Base-by-base conservation (phyloP, 192 early-diverging fungal genomes). In the Coemansia sp. region DNA sequence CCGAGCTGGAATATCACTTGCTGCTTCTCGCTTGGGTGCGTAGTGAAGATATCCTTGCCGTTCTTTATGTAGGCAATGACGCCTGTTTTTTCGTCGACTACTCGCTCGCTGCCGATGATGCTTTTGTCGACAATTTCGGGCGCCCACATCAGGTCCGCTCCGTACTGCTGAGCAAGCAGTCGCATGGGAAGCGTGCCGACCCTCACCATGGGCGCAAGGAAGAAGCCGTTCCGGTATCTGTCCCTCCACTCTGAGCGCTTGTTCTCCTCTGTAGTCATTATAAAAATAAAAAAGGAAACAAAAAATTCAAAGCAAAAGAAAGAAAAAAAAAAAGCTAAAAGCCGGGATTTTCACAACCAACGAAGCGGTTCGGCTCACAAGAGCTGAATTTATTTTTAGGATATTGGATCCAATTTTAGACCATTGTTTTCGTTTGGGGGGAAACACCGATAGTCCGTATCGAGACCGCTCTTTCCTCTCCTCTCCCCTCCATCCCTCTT, bases 161-260 rank as follows among this genome's bases (percentile, higher is more conserved):
- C 95, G 64, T 96, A 93, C 54, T 90, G 80, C 17, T 96, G 83
- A 5, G 94, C 89, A 64, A 96, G 63, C 45, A 96, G 77, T 36
- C 97, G 84, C 87, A 95, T 91, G 1, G 97, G 96, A 19, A 96
- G 79, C 1, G 95, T 93, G 24, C 96, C 95, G 11, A 96, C 80
- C 27, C 97, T 87, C 46, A 96, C 97, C 97, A 99, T 99, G 17
- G 97, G 97, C 8, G 97, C 97, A 42, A 99, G 86, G 36, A 97
- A 92, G 37, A 90, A 67, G 15, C 80, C 75, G 24, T 71, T 70
- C 65, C 82, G 70, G 45, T 88, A 79, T 24, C 70, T 58, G 41
- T 73, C 70, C 49, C 29, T 61, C 66, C 63, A 67, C n/a, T 42
- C 60, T 22, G 35, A 39, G 17, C 42, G 42, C 63, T 22, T 54